Evolutionary conservation across 192 early-diverging fungal species (phyloP).

Genomic region (Podila horticola): DNA sequence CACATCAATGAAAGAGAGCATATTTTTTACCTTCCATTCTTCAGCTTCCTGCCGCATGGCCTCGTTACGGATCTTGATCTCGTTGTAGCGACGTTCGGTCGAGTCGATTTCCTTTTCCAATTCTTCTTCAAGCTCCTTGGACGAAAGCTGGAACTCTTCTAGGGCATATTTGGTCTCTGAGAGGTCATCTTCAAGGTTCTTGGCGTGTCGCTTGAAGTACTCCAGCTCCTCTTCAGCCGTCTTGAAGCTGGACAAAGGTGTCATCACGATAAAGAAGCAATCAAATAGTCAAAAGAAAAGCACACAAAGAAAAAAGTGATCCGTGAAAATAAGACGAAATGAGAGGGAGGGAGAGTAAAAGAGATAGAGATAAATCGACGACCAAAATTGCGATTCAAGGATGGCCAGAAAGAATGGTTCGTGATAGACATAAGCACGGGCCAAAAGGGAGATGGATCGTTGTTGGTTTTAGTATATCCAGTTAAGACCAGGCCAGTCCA

Average conservation of each 20-base stretch:
- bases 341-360: too few relatives aligned
- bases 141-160: conserved; percentile 73
- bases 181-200: conserved; percentile 63
- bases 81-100: conserved; percentile 71
- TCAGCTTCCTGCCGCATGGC: conserved; percentile 71
- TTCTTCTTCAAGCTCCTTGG: conserved; percentile 76
- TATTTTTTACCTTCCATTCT: conserved; percentile 72
- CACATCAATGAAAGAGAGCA: not conserved
- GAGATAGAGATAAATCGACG: too few relatives aligned
- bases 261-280: too few relatives aligned
- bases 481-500: too few relatives aligned
- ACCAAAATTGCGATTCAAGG: too few relatives aligned
- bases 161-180: conserved; percentile 67
- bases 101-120: conserved; percentile 77
- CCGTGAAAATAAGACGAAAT: too few relatives aligned
- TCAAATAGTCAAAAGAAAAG: too few relatives aligned
- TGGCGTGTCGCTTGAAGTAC: conserved; percentile 68
- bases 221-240: conserved; percentile 69
- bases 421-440: too few relatives aligned
- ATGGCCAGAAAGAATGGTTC: too few relatives aligned
- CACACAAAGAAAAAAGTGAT: too few relatives aligned
- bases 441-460: too few relatives aligned
- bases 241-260: conserved; percentile 24
- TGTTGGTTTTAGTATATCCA: too few relatives aligned
- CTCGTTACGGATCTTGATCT: conserved; percentile 74